These are phyloP conservation scores for Lepraria neglecta DNA, from an alignment of 495 filamentous ascomycete species.

Conservation along the genomic window DNA sequence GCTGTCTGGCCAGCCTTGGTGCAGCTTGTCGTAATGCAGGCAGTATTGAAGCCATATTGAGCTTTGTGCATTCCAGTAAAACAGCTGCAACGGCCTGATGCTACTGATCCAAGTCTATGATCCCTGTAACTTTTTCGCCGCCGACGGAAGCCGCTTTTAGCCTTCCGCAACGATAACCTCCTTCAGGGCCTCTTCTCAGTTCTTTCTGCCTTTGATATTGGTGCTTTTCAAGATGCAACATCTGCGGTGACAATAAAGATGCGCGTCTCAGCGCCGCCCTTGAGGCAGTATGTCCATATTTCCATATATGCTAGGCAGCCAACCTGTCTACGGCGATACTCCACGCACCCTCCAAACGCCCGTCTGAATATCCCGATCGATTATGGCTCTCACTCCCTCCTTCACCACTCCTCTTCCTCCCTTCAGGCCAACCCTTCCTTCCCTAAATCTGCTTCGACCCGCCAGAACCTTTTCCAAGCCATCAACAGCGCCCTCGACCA, in stretches of 20 bases:
- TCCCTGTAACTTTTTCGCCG: background rate
- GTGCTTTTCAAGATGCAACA: background rate
- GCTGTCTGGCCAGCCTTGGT: conserved; percentile 41
- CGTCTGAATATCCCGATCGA: conserved; percentile 82
- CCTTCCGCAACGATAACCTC: background rate
- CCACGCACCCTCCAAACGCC: conserved; percentile 38
- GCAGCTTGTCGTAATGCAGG: conserved; percentile 47
- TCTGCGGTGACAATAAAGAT: background rate
- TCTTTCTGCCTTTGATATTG: background rate
- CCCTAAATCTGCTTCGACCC: conserved; percentile 64
- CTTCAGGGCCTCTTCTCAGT: background rate
- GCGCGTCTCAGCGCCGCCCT: conserved; percentile 4
- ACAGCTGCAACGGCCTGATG: background rate
- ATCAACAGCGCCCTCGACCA: conserved; percentile 83
- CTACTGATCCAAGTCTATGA: conserved; percentile 4
- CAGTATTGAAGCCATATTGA: conserved; percentile 34
- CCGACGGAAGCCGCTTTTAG: conserved; percentile 14
- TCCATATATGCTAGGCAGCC: background rate
- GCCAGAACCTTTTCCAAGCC: conserved; percentile 86
- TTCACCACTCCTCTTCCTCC: conserved; percentile 70
- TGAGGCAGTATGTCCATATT: background rate
- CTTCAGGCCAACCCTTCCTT: conserved; percentile 55
- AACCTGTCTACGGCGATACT: conserved; percentile 8
- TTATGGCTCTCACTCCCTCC: conserved; percentile 72
- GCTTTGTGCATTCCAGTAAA: background rate